Evolutionary conservation across 257 asterid genomes (phyloP).

Genomic region (Mentha longifolia): DNA sequence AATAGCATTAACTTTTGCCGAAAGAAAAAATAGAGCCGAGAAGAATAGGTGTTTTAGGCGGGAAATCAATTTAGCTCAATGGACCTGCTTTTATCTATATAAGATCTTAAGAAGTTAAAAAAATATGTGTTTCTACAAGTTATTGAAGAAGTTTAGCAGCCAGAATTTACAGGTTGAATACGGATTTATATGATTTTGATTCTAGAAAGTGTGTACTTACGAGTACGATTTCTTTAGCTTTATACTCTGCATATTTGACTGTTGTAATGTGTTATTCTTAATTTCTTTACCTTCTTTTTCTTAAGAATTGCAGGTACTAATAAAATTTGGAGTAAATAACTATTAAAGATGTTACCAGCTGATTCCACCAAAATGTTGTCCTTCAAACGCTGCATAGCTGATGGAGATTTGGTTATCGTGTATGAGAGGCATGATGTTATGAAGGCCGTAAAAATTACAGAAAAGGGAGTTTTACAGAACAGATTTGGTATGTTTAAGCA

Average conservation of each 20-base stretch:
- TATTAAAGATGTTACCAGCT: constrained; percentile 50
- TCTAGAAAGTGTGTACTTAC: neutral
- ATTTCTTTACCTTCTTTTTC: neutral
- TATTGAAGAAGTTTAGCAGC: neutral
- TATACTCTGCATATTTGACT: neutral
- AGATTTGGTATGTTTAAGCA: constrained; percentile 91
- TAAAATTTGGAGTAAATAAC: neutral
- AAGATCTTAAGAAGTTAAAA: too few relatives aligned
- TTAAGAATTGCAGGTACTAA: constrained; percentile 26
- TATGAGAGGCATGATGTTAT: constrained; percentile 78
- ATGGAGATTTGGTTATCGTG: constrained; percentile 83
- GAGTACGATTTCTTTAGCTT: neutral
- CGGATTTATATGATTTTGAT: neutral
- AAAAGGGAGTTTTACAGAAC: constrained; percentile 69
- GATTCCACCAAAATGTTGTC: constrained; percentile 58
- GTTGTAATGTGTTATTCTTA: neutral
- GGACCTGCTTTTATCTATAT: too few relatives aligned
- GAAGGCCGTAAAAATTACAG: constrained; percentile 78
- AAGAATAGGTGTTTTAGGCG: too few relatives aligned
- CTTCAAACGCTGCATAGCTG: constrained; percentile 56
- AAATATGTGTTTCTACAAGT: neutral
- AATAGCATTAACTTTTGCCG: too few relatives aligned
- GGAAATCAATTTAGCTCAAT: too few relatives aligned
- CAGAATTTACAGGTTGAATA: neutral
- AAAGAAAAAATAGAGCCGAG: too few relatives aligned